A percentile compares a stretch with the other conserved stretches of the same genome.
Conservation (phyloP, 495 filamentous ascomycete genomes). For the Talaromyces liani region DNA sequence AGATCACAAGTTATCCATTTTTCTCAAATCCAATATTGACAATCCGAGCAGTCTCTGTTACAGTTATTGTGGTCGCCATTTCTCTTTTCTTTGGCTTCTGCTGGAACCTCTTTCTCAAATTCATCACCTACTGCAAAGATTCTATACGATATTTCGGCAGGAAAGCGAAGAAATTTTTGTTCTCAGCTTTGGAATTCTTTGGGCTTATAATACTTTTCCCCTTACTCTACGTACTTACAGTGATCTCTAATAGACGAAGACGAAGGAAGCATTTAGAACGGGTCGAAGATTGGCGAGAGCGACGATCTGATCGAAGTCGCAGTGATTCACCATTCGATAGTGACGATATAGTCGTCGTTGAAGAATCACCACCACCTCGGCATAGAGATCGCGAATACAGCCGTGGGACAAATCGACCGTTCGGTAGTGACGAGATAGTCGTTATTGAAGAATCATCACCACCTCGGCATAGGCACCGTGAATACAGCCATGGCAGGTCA, state of each 20-base stretch:
- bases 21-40: neutral
- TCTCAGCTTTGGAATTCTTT: neutral
- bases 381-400: too few relatives aligned
- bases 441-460: neutral
- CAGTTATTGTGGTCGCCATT: neutral
- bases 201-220: too few relatives aligned
- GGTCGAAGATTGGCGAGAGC: too few relatives aligned
- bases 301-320: too few relatives aligned
- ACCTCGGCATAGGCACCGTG: neutral
- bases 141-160: neutral
- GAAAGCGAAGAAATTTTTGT: neutral
- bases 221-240: too few relatives aligned
- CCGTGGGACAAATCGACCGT: too few relatives aligned
- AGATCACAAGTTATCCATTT: neutral
- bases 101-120: neutral
- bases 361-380: too few relatives aligned
- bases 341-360: too few relatives aligned
- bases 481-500: neutral
- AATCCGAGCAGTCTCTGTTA: neutral
- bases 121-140: neutral
- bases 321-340: too few relatives aligned
- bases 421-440: neutral
- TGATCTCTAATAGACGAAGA: neutral
- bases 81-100: neutral
- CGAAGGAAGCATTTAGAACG: too few relatives aligned